These are phyloP conservation scores for Saksenaea oblongispora DNA, from an alignment of 371 early-diverging fungal genomes.

Conservation along the genomic window DNA sequence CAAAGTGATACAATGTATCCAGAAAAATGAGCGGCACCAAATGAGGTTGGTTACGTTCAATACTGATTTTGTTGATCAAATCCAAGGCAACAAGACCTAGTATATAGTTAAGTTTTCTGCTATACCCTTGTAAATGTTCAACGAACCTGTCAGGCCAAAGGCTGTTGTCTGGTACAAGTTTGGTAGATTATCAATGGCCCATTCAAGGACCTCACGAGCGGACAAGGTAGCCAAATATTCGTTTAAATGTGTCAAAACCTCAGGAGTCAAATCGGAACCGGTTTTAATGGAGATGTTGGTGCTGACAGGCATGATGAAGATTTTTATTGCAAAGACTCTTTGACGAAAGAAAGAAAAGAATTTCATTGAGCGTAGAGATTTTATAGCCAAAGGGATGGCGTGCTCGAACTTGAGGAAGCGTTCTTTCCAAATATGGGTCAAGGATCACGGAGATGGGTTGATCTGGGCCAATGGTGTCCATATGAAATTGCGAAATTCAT, in stretches of 20 bases:
- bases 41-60: slow-evolving; percentile 53
- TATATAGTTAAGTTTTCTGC: background rate
- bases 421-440: slow-evolving; percentile 14
- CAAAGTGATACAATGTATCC: slow-evolving; percentile 92
- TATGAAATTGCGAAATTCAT: slow-evolving; percentile 23
- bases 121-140: background rate
- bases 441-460: background rate
- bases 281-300: slow-evolving; percentile 33
- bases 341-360: background rate
- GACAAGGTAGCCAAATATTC: slow-evolving; percentile 57
- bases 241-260: slow-evolving; percentile 68
- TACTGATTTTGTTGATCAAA: slow-evolving; percentile 69
- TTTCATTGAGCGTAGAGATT: background rate
- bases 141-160: slow-evolving; percentile 78
- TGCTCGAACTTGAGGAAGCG: background rate
- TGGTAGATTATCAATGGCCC: slow-evolving; percentile 84
- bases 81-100: slow-evolving; percentile 77
- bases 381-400: slow-evolving; percentile 4
- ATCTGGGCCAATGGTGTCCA: slow-evolving; percentile 24
- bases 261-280: slow-evolving; percentile 55
- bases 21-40: slow-evolving; percentile 86
- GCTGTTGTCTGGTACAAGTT: slow-evolving; percentile 90
- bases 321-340: slow-evolving; percentile 3
- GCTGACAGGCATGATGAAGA: slow-evolving; percentile 22
- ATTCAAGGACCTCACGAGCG: slow-evolving; percentile 83